Conservation (phyloP, 2,329 filamentous ascomycete species). For the Colletotrichum shisoi region DNA sequence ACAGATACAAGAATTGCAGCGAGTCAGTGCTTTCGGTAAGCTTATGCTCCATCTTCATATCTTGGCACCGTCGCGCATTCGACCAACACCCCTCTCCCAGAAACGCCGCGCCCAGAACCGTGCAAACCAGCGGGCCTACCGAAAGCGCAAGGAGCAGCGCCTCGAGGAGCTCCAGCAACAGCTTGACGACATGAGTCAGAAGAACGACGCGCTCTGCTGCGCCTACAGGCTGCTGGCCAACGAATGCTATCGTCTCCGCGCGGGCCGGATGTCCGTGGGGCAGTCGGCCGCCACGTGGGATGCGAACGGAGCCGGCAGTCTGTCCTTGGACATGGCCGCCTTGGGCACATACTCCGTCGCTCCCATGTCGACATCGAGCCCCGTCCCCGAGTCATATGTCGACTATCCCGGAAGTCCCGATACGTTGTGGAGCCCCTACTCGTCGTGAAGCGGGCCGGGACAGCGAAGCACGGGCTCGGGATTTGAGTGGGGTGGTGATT, state of each 20-base stretch:
- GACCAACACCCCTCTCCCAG: conserved; percentile 19
- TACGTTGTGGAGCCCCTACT: conserved; percentile 28
- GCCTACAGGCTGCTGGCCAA: conserved; percentile 32
- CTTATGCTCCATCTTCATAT: neutral
- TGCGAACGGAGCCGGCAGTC: conserved; percentile 9
- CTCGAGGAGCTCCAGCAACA: conserved; percentile 36
- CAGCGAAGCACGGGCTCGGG: neutral
- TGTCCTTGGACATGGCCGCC: conserved; percentile 30
- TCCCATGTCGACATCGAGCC: conserved; percentile 20
- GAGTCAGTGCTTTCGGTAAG: conserved; percentile 37
- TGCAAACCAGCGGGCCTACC: conserved; percentile 38
- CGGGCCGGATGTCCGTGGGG: conserved; percentile 20
- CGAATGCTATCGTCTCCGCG: conserved; percentile 29
- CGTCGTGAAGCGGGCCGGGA: conserved; percentile 1
- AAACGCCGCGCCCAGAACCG: conserved; percentile 35
- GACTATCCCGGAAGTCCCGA: conserved; percentile 34
- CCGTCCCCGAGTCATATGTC: conserved; percentile 26
- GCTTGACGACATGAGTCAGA: conserved; percentile 34
- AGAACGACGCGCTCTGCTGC: conserved; percentile 37
- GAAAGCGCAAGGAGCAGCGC: conserved; percentile 35
- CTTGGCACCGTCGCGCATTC: neutral
- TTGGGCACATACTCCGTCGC: conserved; percentile 12
- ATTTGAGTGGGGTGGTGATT: neutral
- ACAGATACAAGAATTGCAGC: conserved; percentile 40
- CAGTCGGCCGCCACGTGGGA: conserved; percentile 12